A percentile compares a stretch with the other conserved stretches of the same genome.
Evolutionary conservation across 352 stramenopile species (phyloP).

Genomic region (Plasmopara viticola): DNA sequence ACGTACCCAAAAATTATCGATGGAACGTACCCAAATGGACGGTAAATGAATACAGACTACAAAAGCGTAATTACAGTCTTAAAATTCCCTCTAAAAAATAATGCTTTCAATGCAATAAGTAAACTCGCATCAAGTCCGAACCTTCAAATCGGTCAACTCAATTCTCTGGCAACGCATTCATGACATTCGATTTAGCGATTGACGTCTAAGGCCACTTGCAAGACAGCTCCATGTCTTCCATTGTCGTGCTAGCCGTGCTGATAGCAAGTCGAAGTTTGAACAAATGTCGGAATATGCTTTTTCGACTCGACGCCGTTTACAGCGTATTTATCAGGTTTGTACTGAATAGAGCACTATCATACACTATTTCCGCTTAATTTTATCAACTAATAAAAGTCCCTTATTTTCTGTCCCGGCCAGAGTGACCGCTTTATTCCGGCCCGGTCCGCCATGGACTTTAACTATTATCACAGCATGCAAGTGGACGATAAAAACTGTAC

Average conservation of each 20-base stretch:
- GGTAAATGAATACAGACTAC: too few species aligned
- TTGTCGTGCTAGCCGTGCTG: not conserved
- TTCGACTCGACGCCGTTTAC: not conserved
- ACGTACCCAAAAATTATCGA: too few species aligned
- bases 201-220: not conserved
- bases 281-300: too few species aligned
- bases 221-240: not conserved
- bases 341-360: not conserved
- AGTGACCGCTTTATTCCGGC: constrained; percentile 9
- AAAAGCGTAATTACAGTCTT: too few species aligned
- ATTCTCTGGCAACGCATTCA: not conserved
- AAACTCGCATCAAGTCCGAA: not conserved
- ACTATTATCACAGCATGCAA: constrained; percentile 8
- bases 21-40: too few species aligned
- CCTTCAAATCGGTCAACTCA: not conserved
- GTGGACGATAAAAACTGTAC: not conserved
- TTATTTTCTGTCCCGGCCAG: not conserved
- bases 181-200: not conserved
- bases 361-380: not conserved
- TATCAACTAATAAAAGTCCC: not conserved
- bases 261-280: not conserved
- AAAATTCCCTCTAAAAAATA: not conserved
- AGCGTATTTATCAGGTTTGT: constrained; percentile 3
- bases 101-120: not conserved
- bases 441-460: constrained; percentile 4